These are phyloP conservation scores for Begonia loranthoides DNA, from an alignment of 306 rosid species.

Conservation along the genomic window DNA sequence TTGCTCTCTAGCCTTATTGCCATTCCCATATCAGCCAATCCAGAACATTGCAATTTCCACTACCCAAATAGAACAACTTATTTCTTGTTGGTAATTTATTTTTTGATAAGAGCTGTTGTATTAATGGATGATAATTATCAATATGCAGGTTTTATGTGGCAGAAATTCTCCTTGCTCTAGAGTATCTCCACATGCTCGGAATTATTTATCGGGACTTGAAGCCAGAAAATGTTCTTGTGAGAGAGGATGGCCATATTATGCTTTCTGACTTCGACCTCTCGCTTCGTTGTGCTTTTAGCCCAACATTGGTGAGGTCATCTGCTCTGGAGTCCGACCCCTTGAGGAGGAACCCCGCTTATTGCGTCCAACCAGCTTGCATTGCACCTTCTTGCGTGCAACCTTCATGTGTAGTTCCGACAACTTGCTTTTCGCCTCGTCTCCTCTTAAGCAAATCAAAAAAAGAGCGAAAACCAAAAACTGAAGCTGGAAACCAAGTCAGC, in stretches of 20 bases:
- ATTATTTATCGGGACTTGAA: conserved; percentile 48
- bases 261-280: conserved; percentile 22
- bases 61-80: too few species aligned
- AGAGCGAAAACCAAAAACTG: conserved; percentile 34
- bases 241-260: conserved; percentile 41
- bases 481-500: conserved; percentile 36
- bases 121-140: not conserved
- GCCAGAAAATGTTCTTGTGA: conserved; percentile 46
- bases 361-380: conserved; percentile 40
- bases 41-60: too few species aligned
- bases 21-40: too few species aligned
- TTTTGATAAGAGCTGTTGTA: too few species aligned
- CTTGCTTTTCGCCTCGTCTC: conserved; percentile 43
- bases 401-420: conserved; percentile 34
- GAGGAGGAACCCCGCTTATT: conserved; percentile 27
- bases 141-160: conserved; percentile 40
- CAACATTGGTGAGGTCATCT: conserved; percentile 34
- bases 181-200: conserved; percentile 52
- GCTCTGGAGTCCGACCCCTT: conserved; percentile 21
- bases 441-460: conserved; percentile 34
- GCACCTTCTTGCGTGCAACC: conserved; percentile 45
- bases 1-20: too few species aligned
- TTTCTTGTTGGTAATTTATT: too few species aligned
- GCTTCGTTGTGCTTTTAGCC: conserved; percentile 36
- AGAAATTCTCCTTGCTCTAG: conserved; percentile 40